Base-by-base conservation (phyloP, 1,284 basidiomycete genomes). In the Blastosporella zonata region DNA sequence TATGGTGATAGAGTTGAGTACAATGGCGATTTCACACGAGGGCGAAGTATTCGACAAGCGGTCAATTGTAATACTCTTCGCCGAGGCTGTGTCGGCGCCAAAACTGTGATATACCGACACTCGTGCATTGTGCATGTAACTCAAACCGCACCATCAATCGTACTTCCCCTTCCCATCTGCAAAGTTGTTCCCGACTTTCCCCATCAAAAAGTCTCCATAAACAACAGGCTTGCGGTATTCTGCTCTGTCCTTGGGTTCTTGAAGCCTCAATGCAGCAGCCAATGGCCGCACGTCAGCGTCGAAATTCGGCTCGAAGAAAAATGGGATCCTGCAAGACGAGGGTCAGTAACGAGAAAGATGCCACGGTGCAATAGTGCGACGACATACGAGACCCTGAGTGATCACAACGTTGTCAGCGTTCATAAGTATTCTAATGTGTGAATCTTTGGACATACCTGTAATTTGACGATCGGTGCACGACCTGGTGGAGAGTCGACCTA, bases 221-320 rank as follows among this genome's bases (percentile, higher is more conserved):
- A 82, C 65, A 1, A 87, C 72, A 0, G 84, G 67, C 29, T 75
- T 55, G 55, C 61, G 67, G 58, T 55, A 22, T 46, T 55, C 34
- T 48, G 39, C 49, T 20, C 55, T 52, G 21, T 60, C 55, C 38
- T 63, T 34, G 44, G 60, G 56, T 42, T 69, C 64, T 55, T 75
- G 74, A 13, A 77, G 60, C 23, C 81, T 74, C 12, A 75, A 56
- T 1, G 78, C 79, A 13, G 79, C 80, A 8, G 71, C 67, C 1
- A 89, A 66, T 1, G 86, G 86, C 51, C 75, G 67, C 43, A 93
- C 69, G 1, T 71, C 52, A 0, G 89, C 84, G 47, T 81, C 70
- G 59, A 89, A 89, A 53, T 87, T 89, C 0, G 90, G 90, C 62
- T 93, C 90, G 57, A 87, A 93, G 72, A 93, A 93, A 67, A 93